Conservation (phyloP, 1,139 yeast genomes). For the Geotrichum citri-aurantii region DNA sequence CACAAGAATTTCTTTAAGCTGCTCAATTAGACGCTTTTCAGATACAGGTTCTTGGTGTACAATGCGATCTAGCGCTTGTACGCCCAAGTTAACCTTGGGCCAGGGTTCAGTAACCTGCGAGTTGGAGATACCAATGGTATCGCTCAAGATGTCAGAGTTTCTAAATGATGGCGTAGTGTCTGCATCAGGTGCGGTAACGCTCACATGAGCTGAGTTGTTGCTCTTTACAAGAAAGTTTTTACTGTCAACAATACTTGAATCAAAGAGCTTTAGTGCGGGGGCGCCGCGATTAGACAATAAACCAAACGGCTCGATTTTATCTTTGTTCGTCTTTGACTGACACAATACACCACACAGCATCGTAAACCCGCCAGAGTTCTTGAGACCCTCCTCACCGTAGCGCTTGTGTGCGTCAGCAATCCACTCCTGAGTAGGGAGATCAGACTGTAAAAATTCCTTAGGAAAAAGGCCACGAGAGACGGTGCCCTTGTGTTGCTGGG, state of each 20-base stretch:
- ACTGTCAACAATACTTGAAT: background rate
- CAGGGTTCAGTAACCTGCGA: slow-evolving; percentile 59
- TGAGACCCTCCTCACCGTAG: slow-evolving; percentile 33
- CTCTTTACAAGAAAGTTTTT: background rate
- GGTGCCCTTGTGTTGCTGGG: slow-evolving; percentile 32
- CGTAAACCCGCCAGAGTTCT: slow-evolving; percentile 75
- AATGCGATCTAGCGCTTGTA: slow-evolving; percentile 39
- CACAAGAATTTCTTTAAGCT: slow-evolving; percentile 52
- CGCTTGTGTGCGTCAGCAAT: slow-evolving; percentile 20
- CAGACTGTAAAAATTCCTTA: slow-evolving; percentile 46
- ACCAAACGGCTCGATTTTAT: slow-evolving; percentile 40
- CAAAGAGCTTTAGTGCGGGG: slow-evolving; percentile 7
- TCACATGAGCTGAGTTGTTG: background rate
- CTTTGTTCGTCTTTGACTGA: slow-evolving; percentile 23
- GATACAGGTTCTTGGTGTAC: slow-evolving; percentile 35
- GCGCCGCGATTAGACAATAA: slow-evolving; percentile 33
- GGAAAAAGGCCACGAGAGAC: slow-evolving; percentile 75
- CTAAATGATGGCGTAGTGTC: background rate
- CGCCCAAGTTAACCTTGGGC: slow-evolving; percentile 62
- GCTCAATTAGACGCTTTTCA: slow-evolving; percentile 45
- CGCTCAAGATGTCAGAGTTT: slow-evolving; percentile 19
- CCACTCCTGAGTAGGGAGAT: slow-evolving; percentile 45
- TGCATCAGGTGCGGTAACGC: background rate
- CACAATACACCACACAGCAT: slow-evolving; percentile 63
- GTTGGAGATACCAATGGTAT: slow-evolving; percentile 57